These are phyloP conservation scores for Chernovozyma aurita DNA, from an alignment of 1,139 yeast species.

Conservation along the genomic window DNA sequence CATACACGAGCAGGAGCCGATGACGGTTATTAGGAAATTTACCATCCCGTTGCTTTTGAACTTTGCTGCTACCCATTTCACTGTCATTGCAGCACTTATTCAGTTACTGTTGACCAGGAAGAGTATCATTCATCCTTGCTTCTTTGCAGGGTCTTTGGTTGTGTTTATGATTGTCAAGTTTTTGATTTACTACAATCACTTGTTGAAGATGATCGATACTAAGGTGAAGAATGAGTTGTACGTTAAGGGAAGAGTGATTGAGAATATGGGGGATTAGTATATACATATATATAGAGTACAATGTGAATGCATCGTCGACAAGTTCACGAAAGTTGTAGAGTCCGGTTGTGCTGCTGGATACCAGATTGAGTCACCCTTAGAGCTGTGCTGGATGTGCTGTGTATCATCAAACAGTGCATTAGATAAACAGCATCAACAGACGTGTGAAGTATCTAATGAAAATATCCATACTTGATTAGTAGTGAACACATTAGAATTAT, in stretches of 20 bases:
- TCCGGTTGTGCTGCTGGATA: no score
- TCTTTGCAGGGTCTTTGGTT: not conserved
- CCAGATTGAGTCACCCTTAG: no score
- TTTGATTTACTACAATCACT: not conserved
- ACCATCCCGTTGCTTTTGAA: not conserved
- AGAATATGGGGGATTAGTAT: slow-evolving; percentile 26
- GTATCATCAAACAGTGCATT: no score
- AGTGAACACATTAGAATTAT: no score
- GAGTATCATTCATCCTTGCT: not conserved
- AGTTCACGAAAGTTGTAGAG: no score
- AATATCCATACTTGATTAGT: no score
- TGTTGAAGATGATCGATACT: slow-evolving; percentile 26
- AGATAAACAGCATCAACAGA: no score
- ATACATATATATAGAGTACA: not conserved
- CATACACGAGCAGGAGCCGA: slow-evolving; percentile 17
- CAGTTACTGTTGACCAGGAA: not conserved
- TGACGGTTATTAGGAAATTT: slow-evolving; percentile 7
- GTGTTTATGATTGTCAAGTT: slow-evolving; percentile 12
- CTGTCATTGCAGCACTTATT: not conserved
- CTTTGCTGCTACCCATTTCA: slow-evolving; percentile 2
- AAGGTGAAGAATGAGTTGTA: slow-evolving; percentile 59
- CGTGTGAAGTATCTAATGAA: no score
- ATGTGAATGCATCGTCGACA: no score
- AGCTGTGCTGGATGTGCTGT: no score
- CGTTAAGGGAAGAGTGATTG: slow-evolving; percentile 58